Conservation (phyloP, 495 filamentous ascomycete genomes). For the Coniosporium apollinis region DNA sequence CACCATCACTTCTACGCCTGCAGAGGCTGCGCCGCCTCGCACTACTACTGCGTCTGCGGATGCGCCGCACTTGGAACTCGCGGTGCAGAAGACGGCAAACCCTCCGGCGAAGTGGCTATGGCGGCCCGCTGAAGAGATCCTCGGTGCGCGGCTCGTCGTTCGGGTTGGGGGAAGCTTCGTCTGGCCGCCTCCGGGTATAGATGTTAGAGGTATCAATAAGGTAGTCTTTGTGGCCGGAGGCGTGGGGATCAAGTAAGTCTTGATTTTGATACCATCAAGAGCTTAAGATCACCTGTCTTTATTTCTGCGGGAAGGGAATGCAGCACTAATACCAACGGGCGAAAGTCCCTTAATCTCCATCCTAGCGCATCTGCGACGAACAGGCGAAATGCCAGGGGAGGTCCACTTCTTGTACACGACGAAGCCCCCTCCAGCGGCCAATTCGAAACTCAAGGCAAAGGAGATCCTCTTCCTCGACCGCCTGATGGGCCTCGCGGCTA, state of each 20-base stretch:
- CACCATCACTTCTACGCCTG: conserved; percentile 66
- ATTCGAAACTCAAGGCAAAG: no score
- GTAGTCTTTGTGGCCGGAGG: conserved; percentile 67
- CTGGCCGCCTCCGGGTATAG: conserved; percentile 44
- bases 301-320: not conserved
- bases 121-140: conserved; percentile 34
- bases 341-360: conserved; percentile 27
- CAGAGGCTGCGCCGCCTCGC: conserved; percentile 10
- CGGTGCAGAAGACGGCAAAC: conserved; percentile 49
- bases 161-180: conserved; percentile 68
- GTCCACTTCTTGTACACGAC: conserved; percentile 22
- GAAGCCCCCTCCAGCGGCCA: conserved; percentile 11
- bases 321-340: not conserved
- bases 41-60: conserved; percentile 13
- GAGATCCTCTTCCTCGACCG: conserved; percentile 21
- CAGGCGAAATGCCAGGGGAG: conserved; percentile 7
- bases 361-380: conserved; percentile 18
- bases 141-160: conserved; percentile 40
- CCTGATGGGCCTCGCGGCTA: conserved; percentile 12
- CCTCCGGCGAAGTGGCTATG: conserved; percentile 66
- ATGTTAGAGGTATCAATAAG: conserved; percentile 28
- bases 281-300: not conserved
- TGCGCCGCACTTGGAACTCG: conserved; percentile 46
- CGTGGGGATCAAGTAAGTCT: conserved; percentile 61
- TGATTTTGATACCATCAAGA: conserved; percentile 25